Conservation (phyloP, 1,284 basidiomycete species). For the Boletellus dicymbophilus region DNA sequence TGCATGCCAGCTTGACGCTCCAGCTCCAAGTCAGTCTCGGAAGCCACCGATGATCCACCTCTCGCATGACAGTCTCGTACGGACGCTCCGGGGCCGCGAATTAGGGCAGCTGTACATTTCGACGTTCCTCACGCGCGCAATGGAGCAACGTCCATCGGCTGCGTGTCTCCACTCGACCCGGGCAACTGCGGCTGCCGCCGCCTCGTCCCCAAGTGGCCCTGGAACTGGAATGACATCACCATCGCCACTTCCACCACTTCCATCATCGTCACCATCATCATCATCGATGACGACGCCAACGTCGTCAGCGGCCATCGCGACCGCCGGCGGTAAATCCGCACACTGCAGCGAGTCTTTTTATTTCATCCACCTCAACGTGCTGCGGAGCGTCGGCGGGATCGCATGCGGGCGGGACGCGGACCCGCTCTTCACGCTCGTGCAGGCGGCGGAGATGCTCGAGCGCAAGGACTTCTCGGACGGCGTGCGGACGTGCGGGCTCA, state of each 20-base stretch:
- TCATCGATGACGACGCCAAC: neutral
- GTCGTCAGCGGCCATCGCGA: no score
- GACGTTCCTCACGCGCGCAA: conserved; percentile 58
- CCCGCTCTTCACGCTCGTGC: conserved; percentile 64
- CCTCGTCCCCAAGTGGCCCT: no score
- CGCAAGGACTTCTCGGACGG: conserved; percentile 71
- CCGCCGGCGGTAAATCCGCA: conserved; percentile 13
- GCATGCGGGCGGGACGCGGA: conserved; percentile 72
- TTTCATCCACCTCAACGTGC: conserved; percentile 70
- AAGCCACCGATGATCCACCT: conserved; percentile 33
- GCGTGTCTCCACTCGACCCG: conserved; percentile 45
- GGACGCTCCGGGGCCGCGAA: conserved; percentile 64
- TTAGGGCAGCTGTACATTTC: conserved; percentile 59
- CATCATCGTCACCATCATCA: no score
- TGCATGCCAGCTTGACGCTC: neutral
- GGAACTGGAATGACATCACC: no score
- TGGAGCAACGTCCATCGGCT: conserved; percentile 50
- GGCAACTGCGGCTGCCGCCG: neutral
- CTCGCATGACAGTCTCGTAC: conserved; percentile 46
- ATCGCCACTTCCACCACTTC: no score
- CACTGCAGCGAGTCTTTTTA: conserved; percentile 69
- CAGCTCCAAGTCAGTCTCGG: neutral
- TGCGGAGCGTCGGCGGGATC: conserved; percentile 69
- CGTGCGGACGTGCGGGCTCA: conserved; percentile 53
- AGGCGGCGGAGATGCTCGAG: conserved; percentile 69